These are phyloP conservation scores for Ilex paraguariensis DNA, from an alignment of 305 asterid species.

Conservation along the genomic window DNA sequence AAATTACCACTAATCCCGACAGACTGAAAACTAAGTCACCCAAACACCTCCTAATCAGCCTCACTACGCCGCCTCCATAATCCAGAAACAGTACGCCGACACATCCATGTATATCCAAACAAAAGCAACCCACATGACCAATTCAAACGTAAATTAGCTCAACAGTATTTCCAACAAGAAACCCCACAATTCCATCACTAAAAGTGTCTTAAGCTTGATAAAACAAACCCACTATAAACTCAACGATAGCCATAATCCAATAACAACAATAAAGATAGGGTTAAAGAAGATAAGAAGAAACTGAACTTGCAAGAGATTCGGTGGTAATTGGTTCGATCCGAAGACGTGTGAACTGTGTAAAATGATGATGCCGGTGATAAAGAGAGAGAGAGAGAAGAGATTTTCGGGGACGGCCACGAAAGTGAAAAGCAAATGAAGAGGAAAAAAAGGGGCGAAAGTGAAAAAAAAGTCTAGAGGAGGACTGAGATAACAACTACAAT, in stretches of 20 bases:
- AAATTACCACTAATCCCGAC: neutral
- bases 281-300: neutral
- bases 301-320: neutral
- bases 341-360: neutral
- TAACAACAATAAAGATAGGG: neutral
- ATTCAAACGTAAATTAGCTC: constrained; percentile 1
- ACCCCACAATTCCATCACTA: neutral
- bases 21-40: neutral
- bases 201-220: neutral
- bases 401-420: too few species aligned
- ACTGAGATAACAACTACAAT: too few species aligned
- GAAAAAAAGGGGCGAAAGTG: too few species aligned
- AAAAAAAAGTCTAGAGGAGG: too few species aligned
- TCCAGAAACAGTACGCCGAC: constrained; percentile 17
- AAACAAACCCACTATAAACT: neutral
- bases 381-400: too few species aligned
- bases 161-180: constrained; percentile 7
- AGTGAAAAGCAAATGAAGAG: too few species aligned
- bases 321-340: neutral
- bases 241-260: neutral
- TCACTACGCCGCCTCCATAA: constrained; percentile 24
- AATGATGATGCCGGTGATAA: too few species aligned
- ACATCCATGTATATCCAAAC: constrained; percentile 9
- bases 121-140: constrained; percentile 5
- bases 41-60: constrained; percentile 1